These are phyloP conservation scores for Candida quercuum DNA, from an alignment of 805 yeast species.

Conservation along the genomic window DNA sequence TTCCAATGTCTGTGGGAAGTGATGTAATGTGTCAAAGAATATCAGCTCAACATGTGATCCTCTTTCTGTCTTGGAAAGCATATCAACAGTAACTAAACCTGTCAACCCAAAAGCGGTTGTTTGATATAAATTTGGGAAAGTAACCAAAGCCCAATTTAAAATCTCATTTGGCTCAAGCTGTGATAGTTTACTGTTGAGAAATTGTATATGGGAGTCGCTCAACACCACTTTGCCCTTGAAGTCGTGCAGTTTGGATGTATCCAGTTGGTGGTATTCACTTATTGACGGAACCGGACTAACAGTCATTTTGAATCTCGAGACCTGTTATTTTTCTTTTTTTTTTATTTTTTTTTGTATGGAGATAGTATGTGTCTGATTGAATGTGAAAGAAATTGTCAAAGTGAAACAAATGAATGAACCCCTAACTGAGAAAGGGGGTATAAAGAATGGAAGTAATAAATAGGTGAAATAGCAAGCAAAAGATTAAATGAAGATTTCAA, in stretches of 20 bases:
- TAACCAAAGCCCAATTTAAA: conserved; percentile 74
- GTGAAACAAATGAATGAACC: too few relatives aligned
- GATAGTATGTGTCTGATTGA: background rate
- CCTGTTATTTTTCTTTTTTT: background rate
- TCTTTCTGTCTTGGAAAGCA: conserved; percentile 51
- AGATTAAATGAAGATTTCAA: background rate
- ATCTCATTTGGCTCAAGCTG: conserved; percentile 60
- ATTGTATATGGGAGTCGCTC: conserved; percentile 51
- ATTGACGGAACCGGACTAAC: background rate
- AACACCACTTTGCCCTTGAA: conserved; percentile 31
- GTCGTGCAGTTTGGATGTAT: conserved; percentile 9
- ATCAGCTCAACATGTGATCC: conserved; percentile 60
- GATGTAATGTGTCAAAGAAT: conserved; percentile 86
- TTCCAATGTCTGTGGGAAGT: conserved; percentile 89
- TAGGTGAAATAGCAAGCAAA: background rate
- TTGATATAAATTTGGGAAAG: conserved; percentile 79
- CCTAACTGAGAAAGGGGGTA: background rate
- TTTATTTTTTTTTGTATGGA: background rate
- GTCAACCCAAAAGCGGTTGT: conserved; percentile 95
- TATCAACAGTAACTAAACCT: conserved; percentile 83
- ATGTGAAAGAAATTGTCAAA: too few relatives aligned
- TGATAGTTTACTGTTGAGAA: conserved; percentile 60
- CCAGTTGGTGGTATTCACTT: background rate
- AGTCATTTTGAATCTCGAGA: background rate
- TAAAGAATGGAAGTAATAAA: background rate